These are phyloP conservation scores for Cladosporium sp. DNA, from an alignment of 2,329 filamentous ascomycete genomes.

Conservation along the genomic window DNA sequence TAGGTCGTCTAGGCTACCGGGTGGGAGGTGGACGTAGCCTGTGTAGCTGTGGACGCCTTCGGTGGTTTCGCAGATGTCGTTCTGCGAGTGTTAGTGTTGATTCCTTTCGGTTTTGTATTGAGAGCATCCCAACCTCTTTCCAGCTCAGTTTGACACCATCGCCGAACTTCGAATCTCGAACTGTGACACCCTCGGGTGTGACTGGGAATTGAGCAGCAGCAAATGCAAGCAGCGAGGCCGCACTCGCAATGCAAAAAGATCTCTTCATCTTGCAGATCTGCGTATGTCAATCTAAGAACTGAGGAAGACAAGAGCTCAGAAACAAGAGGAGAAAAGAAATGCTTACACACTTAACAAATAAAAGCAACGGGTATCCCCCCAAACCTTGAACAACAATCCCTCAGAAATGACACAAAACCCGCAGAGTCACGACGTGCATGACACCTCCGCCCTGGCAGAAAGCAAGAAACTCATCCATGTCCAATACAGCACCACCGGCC, in stretches of 20 bases:
- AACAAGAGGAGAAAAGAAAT: neutral
- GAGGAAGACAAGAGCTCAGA: too few species aligned
- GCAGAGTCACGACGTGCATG: neutral
- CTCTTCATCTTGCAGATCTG: too few species aligned
- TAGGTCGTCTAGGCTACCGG: slow-evolving; percentile 19
- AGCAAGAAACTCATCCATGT: too few species aligned
- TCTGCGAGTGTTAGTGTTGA: slow-evolving; percentile 10
- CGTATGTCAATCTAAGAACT: too few species aligned
- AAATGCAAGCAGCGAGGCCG: slow-evolving; percentile 7
- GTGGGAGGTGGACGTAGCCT: slow-evolving; percentile 28
- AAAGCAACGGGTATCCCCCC: neutral
- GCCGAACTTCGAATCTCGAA: slow-evolving; percentile 39
- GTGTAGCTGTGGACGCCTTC: slow-evolving; percentile 44
- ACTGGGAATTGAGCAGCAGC: slow-evolving; percentile 34
- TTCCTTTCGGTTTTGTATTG: neutral
- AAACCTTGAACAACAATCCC: neutral
- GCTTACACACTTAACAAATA: neutral
- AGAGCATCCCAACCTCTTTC: slow-evolving; percentile 36
- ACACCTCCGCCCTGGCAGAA: neutral
- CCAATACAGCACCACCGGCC: neutral
- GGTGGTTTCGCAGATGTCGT: slow-evolving; percentile 43
- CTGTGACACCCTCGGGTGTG: slow-evolving; percentile 36
- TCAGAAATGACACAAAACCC: neutral
- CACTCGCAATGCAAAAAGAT: neutral
- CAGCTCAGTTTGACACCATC: slow-evolving; percentile 42